A percentile compares a stretch with the other conserved stretches of the same genome.
These are phyloP conservation scores for Agarophyton chilense DNA, from an alignment of 23 red algal species.

Conservation along the genomic window DNA sequence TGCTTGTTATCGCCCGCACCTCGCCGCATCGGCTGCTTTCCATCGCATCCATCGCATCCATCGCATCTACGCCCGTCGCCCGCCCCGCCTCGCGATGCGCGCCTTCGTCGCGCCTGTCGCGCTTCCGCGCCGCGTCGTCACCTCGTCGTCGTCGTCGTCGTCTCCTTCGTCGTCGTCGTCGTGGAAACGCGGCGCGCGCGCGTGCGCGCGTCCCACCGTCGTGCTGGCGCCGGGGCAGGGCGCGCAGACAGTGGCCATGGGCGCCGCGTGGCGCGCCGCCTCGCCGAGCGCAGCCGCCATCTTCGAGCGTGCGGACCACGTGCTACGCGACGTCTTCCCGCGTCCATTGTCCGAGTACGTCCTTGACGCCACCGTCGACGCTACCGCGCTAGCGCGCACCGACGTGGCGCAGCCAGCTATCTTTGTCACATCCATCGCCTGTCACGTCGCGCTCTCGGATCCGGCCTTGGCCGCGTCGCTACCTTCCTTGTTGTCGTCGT, in stretches of 20 bases:
- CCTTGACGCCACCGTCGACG: conserved; percentile 28
- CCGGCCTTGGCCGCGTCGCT: background rate
- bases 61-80: background rate
- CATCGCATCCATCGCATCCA: background rate
- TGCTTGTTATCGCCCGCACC: too few relatives aligned
- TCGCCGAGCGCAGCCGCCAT: conserved; percentile 45
- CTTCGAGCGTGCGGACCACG: conserved; percentile 26
- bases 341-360: conserved; percentile 70
- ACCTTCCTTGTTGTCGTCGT: too few relatives aligned
- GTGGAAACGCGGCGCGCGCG: too few relatives aligned
- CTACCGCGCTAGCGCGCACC: conserved; percentile 80
- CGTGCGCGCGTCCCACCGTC: too few relatives aligned
- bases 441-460: conserved; percentile 56
- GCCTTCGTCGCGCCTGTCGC: background rate
- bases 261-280: conserved; percentile 23
- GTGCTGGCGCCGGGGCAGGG: conserved; percentile 76
- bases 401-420: conserved; percentile 99
- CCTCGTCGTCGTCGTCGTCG: background rate
- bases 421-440: conserved; percentile 89
- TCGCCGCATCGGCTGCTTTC: background rate
- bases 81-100: background rate
- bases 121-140: background rate
- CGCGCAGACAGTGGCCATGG: conserved; percentile 71
- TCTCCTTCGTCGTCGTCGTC: background rate
- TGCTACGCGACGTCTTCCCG: conserved; percentile 23